Conservation (phyloP, 805 yeast species). For the Nakazawaea ishiwadae region DNA sequence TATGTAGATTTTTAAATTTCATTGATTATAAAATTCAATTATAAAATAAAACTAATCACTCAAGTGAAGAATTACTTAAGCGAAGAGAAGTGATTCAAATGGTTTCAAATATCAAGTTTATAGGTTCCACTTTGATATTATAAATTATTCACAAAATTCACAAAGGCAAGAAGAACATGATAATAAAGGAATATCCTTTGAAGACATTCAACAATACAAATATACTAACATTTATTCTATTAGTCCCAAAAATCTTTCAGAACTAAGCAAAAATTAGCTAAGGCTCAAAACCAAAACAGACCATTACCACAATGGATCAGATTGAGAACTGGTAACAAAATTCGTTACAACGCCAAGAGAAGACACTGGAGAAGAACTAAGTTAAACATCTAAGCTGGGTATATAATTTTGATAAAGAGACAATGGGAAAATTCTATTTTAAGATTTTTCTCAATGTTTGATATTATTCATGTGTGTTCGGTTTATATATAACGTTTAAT, state of each 20-base stretch:
- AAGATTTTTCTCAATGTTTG: conserved; percentile 3
- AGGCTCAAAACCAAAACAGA: conserved; percentile 98
- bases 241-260: conserved; percentile 94
- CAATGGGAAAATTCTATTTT: conserved; percentile 11
- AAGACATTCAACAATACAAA: conserved; percentile 7
- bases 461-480: conserved; percentile 7
- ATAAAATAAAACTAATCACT: too few relatives aligned
- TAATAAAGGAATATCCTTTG: background rate
- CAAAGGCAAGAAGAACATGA: too few relatives aligned
- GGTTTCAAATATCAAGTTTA: too few relatives aligned
- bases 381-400: conserved; percentile 75
- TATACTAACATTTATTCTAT: conserved; percentile 17
- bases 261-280: conserved; percentile 97
- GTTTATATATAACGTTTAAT: conserved; percentile 3
- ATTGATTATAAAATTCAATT: too few relatives aligned
- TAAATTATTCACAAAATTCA: too few relatives aligned
- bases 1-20: too few relatives aligned
- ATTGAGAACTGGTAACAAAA: conserved; percentile 94
- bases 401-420: conserved; percentile 11
- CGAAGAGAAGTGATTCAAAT: too few relatives aligned
- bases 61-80: too few relatives aligned
- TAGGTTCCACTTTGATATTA: too few relatives aligned
- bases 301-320: conserved; percentile 99
- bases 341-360: conserved; percentile 99
- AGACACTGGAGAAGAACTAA: conserved; percentile 99